Percentiles rank a stretch among this genome's conserved stretches.
phyloP scores from a whole-genome alignment of 1,139 yeast genomes.

The Sugiyamaella novakii region DNA sequence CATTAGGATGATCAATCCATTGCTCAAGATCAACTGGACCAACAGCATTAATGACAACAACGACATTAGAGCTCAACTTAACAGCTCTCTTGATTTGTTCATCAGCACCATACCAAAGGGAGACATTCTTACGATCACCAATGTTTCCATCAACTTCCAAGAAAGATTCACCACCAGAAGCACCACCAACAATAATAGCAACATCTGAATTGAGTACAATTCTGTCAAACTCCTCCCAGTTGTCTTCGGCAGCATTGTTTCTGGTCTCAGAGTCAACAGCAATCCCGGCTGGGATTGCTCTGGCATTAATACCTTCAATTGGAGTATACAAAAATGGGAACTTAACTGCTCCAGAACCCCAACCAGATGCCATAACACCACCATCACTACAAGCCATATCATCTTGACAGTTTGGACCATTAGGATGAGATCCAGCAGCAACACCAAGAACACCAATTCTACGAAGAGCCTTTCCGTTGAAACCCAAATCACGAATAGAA shows the following conservation, averaged over 20 bases:
- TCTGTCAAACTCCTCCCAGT: slow-evolving; percentile 41
- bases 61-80: slow-evolving; percentile 53
- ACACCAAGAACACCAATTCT: slow-evolving; percentile 48
- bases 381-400: slow-evolving; percentile 38
- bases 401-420: slow-evolving; percentile 46
- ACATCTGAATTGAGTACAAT: slow-evolving; percentile 55
- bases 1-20: slow-evolving; percentile 61
- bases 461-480: slow-evolving; percentile 47
- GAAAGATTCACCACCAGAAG: slow-evolving; percentile 57
- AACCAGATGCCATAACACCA: slow-evolving; percentile 38
- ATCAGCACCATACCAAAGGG: slow-evolving; percentile 66
- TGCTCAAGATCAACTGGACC: slow-evolving; percentile 63
- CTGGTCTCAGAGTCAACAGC: slow-evolving; percentile 29
- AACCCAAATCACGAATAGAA: slow-evolving; percentile 13
- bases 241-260: slow-evolving; percentile 45
- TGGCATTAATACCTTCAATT: slow-evolving; percentile 38
- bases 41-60: slow-evolving; percentile 59
- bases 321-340: slow-evolving; percentile 61
- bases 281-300: slow-evolving; percentile 29
- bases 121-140: slow-evolving; percentile 60
- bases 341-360: slow-evolving; percentile 55
- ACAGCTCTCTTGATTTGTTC: slow-evolving; percentile 54
- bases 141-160: slow-evolving; percentile 56
- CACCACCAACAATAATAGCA: slow-evolving; percentile 53
- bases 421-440: slow-evolving; percentile 36